Evolutionary conservation across 768 basidiomycete genomes (phyloP).

Genomic region (Podaxis mareebaensis): DNA sequence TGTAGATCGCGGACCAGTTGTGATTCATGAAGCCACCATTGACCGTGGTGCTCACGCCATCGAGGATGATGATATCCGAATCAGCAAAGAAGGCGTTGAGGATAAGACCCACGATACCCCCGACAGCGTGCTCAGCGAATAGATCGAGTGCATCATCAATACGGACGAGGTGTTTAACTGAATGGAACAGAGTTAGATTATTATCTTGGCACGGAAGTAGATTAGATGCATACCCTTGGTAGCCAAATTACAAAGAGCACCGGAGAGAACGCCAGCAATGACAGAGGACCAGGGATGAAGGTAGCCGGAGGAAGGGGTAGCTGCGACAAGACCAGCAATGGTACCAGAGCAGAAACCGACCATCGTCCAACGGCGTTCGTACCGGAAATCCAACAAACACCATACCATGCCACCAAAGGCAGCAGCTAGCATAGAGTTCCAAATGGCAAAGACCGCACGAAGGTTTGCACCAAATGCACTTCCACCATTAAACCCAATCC

Average conservation of each 20-base stretch:
- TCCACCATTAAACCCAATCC: slow-evolving; percentile 90
- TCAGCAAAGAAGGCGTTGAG: slow-evolving; percentile 78
- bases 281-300: slow-evolving; percentile 78
- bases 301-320: slow-evolving; percentile 86
- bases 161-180: slow-evolving; percentile 67
- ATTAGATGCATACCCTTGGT: slow-evolving; percentile 62
- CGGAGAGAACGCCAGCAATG: slow-evolving; percentile 73
- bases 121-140: slow-evolving; percentile 89
- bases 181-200: slow-evolving; percentile 14
- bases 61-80: slow-evolving; percentile 59
- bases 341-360: slow-evolving; percentile 94
- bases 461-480: slow-evolving; percentile 88
- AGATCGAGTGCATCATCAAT: slow-evolving; percentile 92
- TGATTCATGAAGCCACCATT: slow-evolving; percentile 74
- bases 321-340: slow-evolving; percentile 85
- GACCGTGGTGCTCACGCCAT: slow-evolving; percentile 58
- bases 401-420: slow-evolving; percentile 83
- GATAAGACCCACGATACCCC: slow-evolving; percentile 76
- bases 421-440: slow-evolving; percentile 88
- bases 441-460: slow-evolving; percentile 79
- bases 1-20: slow-evolving; percentile 79
- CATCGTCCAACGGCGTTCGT: slow-evolving; percentile 83
- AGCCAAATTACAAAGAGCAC: slow-evolving; percentile 76
- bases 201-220: background rate
- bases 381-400: slow-evolving; percentile 77